Percentiles rank a stretch among this genome's conserved stretches.
Conservation (phyloP, 768 basidiomycete genomes). For the Chiua virens region DNA sequence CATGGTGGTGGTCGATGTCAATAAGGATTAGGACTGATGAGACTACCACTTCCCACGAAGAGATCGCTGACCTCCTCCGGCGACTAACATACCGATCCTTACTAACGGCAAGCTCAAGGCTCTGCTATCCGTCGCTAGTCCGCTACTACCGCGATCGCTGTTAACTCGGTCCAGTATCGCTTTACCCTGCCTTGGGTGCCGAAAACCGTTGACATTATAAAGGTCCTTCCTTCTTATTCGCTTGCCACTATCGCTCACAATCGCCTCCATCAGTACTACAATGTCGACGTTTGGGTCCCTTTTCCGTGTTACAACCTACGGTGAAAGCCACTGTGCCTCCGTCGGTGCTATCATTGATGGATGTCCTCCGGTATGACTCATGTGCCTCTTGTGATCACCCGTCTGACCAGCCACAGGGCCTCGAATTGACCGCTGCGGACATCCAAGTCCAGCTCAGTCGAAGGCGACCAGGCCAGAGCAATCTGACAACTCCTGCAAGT, state of each 20-base stretch:
- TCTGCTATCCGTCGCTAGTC: neutral
- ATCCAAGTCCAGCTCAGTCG: constrained; percentile 91
- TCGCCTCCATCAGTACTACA: constrained; percentile 3
- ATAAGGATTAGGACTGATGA: neutral
- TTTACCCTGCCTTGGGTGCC: constrained; percentile 12
- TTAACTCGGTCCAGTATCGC: constrained; percentile 26
- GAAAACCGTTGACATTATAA: constrained; percentile 16
- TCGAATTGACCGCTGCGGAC: constrained; percentile 75
- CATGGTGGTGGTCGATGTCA: constrained; percentile 12
- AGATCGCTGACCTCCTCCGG: neutral
- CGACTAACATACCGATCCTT: neutral
- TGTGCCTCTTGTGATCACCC: constrained; percentile 7
- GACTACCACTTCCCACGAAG: constrained; percentile 23
- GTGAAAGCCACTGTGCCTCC: constrained; percentile 95
- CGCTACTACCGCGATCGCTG: constrained; percentile 7
- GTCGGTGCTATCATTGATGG: constrained; percentile 98
- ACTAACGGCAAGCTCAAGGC: neutral
- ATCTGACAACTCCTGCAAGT: constrained; percentile 92
- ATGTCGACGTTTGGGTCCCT: constrained; percentile 95
- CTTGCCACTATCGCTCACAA: constrained; percentile 13
- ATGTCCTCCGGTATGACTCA: constrained; percentile 79
- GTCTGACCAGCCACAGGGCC: constrained; percentile 55
- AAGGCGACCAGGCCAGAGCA: constrained; percentile 92
- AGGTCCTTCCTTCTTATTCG: constrained; percentile 8
- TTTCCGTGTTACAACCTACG: constrained; percentile 95